These are phyloP conservation scores for Mycena epipterygia DNA, from an alignment of 768 basidiomycete genomes.

Conservation along the genomic window DNA sequence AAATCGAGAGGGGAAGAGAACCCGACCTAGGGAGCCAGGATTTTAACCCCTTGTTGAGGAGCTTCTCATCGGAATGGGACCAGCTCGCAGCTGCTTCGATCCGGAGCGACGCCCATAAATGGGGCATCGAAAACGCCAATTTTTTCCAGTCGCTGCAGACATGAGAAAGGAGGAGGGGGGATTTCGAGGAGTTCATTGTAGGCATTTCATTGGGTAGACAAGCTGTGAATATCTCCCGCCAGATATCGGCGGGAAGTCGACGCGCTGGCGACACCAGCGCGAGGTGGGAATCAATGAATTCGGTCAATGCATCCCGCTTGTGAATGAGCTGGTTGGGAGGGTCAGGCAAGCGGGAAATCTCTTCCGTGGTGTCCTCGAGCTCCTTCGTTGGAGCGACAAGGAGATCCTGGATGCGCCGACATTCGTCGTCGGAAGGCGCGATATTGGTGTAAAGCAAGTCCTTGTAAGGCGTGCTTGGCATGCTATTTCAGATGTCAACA, in stretches of 20 bases:
- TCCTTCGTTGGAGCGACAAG: neutral
- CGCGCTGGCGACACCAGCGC: neutral
- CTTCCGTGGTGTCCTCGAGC: neutral
- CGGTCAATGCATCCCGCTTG: neutral
- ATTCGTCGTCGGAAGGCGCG: neutral
- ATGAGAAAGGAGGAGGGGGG: neutral
- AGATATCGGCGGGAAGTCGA: constrained; percentile 5
- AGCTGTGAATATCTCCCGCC: constrained; percentile 2
- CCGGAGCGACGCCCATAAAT: neutral
- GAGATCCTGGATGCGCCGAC: neutral
- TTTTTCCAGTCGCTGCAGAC: constrained; percentile 11
- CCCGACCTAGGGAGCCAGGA: neutral
- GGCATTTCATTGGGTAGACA: neutral
- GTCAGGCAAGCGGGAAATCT: neutral
- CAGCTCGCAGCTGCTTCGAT: too few relatives aligned
- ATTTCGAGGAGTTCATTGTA: neutral
- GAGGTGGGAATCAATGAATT: constrained; percentile 10
- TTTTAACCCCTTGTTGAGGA: neutral
- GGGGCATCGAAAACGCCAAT: neutral
- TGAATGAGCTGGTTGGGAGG: neutral
- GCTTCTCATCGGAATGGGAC: too few relatives aligned
- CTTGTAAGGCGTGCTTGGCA: constrained; percentile 13
- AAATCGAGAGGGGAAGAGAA: constrained; percentile 1
- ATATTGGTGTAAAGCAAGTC: constrained; percentile 12
- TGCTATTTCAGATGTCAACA: too few relatives aligned